Base-by-base conservation (phyloP, 1,284 basidiomycete genomes). In the Marasmius tenuissimus region DNA sequence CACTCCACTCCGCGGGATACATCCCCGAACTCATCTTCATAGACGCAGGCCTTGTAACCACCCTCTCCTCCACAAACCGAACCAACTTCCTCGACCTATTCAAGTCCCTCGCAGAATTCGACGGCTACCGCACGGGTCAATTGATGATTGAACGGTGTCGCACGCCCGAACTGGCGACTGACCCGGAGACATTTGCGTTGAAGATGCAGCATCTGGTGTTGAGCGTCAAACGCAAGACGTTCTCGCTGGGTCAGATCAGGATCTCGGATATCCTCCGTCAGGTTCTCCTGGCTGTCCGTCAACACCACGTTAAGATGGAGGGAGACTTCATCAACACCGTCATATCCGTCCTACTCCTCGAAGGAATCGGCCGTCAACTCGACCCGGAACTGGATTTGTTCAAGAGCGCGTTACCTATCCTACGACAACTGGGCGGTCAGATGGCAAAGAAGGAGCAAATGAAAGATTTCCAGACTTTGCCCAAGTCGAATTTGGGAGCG, bases 301-400 rank as follows among this genome's bases (percentile, higher is more conserved):
- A 87, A 66, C 96, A 98, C 74, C 97, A 98, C 72, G 97, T 99
- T 68, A 98, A 96, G 82, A 93, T 99, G 88, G 97, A 99, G 77
- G 94, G 91, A 12, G 97, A 99, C 74, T 99, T 99, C 72, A 89
- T 99, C 70, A 98, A 99, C 73, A 99, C 97, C 0, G 95, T 99
- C 57, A 92, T 99, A 64, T 93, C 92, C 9, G 95, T 98, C 61
- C 76, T 99, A 61, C 73, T 99, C 58, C 78, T 99, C 51, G 97
- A 99, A 76, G 97, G 97, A 0, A 98, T 99, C 67, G 97, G 97
- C 16, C 78, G 97, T 60, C 94, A 93, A 75, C 75, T 99, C 64
- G 96, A 99, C 77, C 96, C 97, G 0, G 81, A 86, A 20, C 80
- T 99, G 77, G 97, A 99, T 76, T 75, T 98, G 64, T 97, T 98